These are phyloP conservation scores for Phytophthora lateralis DNA, from an alignment of 352 stramenopile species.

Conservation along the genomic window DNA sequence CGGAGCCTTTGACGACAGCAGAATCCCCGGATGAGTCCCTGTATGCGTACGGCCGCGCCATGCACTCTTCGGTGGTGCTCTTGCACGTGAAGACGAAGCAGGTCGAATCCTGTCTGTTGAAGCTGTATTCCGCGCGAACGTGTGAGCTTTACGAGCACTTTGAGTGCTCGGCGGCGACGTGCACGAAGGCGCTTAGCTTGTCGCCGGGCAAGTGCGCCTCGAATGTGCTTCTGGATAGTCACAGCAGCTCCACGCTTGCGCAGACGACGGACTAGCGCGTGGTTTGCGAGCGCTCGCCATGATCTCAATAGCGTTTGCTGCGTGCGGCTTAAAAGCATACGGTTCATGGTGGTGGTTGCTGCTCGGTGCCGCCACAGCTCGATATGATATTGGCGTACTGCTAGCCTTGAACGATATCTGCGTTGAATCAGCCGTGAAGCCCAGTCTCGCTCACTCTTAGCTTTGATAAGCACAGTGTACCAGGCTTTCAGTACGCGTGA, in stretches of 20 bases:
- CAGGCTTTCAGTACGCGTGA: slow-evolving; percentile 34
- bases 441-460: slow-evolving; percentile 19
- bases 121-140: slow-evolving; percentile 41
- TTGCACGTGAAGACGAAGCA: slow-evolving; percentile 39
- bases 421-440: slow-evolving; percentile 49
- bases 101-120: slow-evolving; percentile 38
- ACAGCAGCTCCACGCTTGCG: slow-evolving; percentile 52
- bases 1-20: slow-evolving; percentile 41
- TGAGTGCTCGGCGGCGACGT: slow-evolving; percentile 42
- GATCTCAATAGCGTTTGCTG: slow-evolving; percentile 29
- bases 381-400: slow-evolving; percentile 41
- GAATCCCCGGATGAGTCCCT: slow-evolving; percentile 57
- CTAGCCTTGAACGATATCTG: slow-evolving; percentile 35
- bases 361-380: slow-evolving; percentile 51
- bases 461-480: slow-evolving; percentile 20
- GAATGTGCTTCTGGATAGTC: slow-evolving; percentile 52
- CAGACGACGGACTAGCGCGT: slow-evolving; percentile 56
- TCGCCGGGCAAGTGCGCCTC: slow-evolving; percentile 49
- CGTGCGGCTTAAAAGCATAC: slow-evolving; percentile 44
- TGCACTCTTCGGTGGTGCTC: slow-evolving; percentile 19
- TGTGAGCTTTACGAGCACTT: slow-evolving; percentile 37
- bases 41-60: slow-evolving; percentile 32
- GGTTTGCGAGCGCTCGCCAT: slow-evolving; percentile 50
- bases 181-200: slow-evolving; percentile 41
- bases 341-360: slow-evolving; percentile 56